Conservation (phyloP, 78 protist species). For the Protostelium mycophagum region DNA sequence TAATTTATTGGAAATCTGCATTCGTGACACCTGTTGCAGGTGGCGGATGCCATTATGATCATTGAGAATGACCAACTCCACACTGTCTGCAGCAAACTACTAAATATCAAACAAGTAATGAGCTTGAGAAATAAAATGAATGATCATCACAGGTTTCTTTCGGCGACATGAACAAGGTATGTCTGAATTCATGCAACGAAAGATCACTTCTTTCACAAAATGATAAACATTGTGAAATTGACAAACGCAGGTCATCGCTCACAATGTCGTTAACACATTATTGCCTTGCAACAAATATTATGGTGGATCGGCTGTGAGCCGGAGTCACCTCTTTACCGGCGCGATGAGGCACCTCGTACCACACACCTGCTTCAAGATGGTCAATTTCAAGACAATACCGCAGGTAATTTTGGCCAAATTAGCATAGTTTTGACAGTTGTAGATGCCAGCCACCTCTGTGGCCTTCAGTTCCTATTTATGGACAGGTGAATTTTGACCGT, state of each 20-base stretch:
- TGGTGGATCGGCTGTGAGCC: neutral
- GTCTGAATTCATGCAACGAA: neutral
- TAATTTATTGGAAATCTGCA: neutral
- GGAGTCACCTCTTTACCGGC: neutral
- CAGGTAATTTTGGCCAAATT: neutral
- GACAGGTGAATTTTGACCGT: no score
- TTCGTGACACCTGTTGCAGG: neutral
- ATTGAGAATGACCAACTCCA: conserved; percentile 21
- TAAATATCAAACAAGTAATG: conserved; percentile 4
- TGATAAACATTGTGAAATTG: no score
- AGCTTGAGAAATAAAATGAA: neutral
- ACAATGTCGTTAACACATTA: neutral
- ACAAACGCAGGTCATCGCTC: neutral
- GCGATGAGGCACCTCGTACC: neutral
- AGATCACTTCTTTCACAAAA: neutral
- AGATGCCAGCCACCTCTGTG: neutral
- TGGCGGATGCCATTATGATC: conserved; percentile 24
- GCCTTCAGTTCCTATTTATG: conserved; percentile 5
- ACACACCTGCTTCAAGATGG: conserved; percentile 23
- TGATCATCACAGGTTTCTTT: conserved; percentile 4
- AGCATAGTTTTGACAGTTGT: neutral
- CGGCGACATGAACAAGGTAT: conserved; percentile 19
- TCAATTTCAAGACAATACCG: conserved; percentile 1
- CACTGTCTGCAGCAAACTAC: neutral
- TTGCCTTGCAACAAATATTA: neutral